A percentile compares a stretch with the other conserved stretches of the same genome.
These are phyloP conservation scores for Acanthamoeba royreba DNA, from an alignment of 208 protist genomes.

Conservation along the genomic window DNA sequence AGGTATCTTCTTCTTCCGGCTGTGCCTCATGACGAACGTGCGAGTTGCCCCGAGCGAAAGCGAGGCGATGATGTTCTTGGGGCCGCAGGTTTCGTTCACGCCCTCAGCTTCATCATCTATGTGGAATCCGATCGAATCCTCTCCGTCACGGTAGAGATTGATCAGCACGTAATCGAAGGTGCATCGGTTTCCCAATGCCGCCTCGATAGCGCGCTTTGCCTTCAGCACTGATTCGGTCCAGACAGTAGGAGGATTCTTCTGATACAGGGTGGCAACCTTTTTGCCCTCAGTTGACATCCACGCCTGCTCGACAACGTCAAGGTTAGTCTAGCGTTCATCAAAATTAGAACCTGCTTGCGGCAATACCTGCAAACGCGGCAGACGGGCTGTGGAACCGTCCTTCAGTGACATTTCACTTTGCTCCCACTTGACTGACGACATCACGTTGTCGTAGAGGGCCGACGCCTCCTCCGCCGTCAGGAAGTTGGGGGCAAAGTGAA, in stretches of 20 bases:
- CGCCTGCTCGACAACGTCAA: neutral
- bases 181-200: neutral
- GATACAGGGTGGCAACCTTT: neutral
- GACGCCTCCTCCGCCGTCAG: neutral
- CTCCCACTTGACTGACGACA: neutral
- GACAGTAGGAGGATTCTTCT: neutral
- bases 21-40: neutral
- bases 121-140: neutral
- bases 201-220: constrained; percentile 2
- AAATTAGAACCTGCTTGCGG: neutral
- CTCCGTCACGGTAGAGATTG: constrained; percentile 4
- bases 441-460: neutral
- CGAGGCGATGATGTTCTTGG: constrained; percentile 23
- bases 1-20: neutral
- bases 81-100: neutral
- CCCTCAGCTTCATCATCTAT: neutral
- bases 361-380: neutral
- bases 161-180: constrained; percentile 12
- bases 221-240: neutral
- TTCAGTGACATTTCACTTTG: neutral
- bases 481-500: neutral
- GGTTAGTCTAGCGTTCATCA: neutral
- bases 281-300: constrained; percentile 2
- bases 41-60: neutral
- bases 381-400: neutral